Conservation (phyloP, 2,329 filamentous ascomycete species). For the Neofusicoccum sp. region DNA sequence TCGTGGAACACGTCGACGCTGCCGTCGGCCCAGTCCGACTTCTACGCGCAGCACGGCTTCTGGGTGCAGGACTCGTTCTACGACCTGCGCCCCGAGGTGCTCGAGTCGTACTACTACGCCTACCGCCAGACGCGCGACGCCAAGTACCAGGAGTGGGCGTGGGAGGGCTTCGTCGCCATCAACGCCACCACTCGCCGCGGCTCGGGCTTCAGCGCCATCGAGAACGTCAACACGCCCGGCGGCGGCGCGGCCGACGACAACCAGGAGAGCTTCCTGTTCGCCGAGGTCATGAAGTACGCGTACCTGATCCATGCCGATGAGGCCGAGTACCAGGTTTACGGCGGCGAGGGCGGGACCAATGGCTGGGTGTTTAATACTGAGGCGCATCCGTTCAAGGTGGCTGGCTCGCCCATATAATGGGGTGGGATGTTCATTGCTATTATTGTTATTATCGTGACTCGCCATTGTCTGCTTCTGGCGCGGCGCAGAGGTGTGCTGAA, state of each 20-base stretch:
- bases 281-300: conserved; percentile 83
- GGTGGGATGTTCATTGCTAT: neutral
- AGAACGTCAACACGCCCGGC: conserved; percentile 63
- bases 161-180: conserved; percentile 74
- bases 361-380: conserved; percentile 67
- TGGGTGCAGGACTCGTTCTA: conserved; percentile 67
- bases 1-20: conserved; percentile 38
- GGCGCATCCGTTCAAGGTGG: conserved; percentile 61
- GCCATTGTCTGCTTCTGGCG: neutral
- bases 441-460: neutral
- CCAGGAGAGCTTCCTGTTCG: conserved; percentile 87
- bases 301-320: conserved; percentile 71
- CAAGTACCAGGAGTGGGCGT: conserved; percentile 83
- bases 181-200: conserved; percentile 64
- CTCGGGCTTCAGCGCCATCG: conserved; percentile 68
- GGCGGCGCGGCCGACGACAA: conserved; percentile 68
- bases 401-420: conserved; percentile 25
- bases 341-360: conserved; percentile 50
- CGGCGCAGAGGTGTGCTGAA: no score
- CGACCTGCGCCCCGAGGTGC: conserved; percentile 75
- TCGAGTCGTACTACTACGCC: conserved; percentile 86
- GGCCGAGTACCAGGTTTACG: conserved; percentile 59
- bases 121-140: conserved; percentile 75
- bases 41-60: conserved; percentile 71
- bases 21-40: conserved; percentile 41